A percentile compares a stretch with the other conserved stretches of the same genome.
Conservation (phyloP, 2,329 filamentous ascomycete species). For the Colletotrichum lupini region DNA sequence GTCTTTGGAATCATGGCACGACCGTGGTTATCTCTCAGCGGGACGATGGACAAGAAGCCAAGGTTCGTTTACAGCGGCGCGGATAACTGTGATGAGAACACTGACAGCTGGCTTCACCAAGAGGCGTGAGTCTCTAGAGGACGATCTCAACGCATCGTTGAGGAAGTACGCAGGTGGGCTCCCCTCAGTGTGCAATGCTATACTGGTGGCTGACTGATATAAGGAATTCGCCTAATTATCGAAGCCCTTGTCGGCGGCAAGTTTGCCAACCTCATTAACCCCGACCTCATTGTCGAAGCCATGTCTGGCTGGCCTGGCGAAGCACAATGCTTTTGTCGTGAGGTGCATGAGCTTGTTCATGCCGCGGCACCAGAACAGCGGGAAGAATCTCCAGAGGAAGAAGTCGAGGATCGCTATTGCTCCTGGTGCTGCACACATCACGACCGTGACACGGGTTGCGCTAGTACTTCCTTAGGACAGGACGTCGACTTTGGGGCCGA, state of each 20-base stretch:
- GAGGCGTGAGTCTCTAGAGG: not conserved
- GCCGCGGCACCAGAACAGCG: no score
- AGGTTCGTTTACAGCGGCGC: not conserved
- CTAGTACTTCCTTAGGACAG: accelerated
- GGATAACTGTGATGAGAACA: not conserved
- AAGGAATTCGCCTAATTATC: slow-evolving; percentile 42
- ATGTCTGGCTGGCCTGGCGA: not conserved
- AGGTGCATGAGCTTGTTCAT: not conserved
- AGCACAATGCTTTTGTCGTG: not conserved
- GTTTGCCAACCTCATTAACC: slow-evolving; percentile 16
- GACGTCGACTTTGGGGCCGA: no score
- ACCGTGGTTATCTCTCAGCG: not conserved
- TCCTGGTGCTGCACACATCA: not conserved
- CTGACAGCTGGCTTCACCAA: not conserved
- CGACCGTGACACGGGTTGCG: not conserved
- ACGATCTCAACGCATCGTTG: not conserved
- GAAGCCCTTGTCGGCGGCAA: slow-evolving; percentile 9
- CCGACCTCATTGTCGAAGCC: not conserved
- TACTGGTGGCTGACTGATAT: not conserved
- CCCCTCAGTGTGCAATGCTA: not conserved
- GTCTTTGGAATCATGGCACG: not conserved
- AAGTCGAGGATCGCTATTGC: no score
- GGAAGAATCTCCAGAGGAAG: no score
- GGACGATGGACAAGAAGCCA: not conserved
- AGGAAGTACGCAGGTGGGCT: slow-evolving; percentile 4